Percentiles rank a stretch among this genome's conserved stretches.
Evolutionary conservation across 108 stramenopile species (phyloP).

Genomic region (Cyclotella atomus): DNA sequence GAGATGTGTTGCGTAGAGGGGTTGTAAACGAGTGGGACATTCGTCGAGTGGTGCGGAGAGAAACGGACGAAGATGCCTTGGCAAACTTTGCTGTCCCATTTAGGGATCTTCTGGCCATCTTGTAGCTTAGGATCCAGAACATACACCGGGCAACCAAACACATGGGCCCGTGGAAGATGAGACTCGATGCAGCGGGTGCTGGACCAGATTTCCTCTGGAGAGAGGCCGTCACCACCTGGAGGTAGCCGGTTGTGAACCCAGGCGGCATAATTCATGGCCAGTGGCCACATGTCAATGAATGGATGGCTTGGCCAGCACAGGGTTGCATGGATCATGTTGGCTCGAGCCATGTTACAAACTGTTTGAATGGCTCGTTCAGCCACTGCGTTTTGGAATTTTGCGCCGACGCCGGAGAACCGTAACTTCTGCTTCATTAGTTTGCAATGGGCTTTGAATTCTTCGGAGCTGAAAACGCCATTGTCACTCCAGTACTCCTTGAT

Average conservation of each 20-base stretch:
- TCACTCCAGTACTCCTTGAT: conserved; percentile 13
- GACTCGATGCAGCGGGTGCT: background rate
- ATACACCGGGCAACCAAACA: background rate
- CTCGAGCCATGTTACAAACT: background rate
- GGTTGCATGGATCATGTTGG: background rate
- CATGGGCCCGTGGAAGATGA: background rate
- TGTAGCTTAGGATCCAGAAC: background rate
- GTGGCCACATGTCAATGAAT: background rate
- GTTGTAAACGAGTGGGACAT: background rate
- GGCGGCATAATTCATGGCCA: background rate
- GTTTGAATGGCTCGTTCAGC: conserved; percentile 25
- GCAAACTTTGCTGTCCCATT: background rate
- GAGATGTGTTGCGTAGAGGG: background rate
- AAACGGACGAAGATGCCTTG: conserved; percentile 4
- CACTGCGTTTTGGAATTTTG: conserved; percentile 52
- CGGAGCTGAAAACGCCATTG: conserved; percentile 11
- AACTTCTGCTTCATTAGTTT: background rate
- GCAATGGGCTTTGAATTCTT: conserved; percentile 11
- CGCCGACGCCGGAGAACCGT: conserved; percentile 32
- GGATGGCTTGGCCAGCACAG: background rate
- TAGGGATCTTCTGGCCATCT: background rate
- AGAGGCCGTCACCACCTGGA: background rate
- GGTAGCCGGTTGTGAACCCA: background rate
- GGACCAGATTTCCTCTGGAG: background rate
- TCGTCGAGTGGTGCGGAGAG: background rate